Percentiles rank a stretch among this genome's conserved stretches.
phyloP scores from a whole-genome alignment of 495 filamentous ascomycete genomes.

The Sporormia fimetaria region DNA sequence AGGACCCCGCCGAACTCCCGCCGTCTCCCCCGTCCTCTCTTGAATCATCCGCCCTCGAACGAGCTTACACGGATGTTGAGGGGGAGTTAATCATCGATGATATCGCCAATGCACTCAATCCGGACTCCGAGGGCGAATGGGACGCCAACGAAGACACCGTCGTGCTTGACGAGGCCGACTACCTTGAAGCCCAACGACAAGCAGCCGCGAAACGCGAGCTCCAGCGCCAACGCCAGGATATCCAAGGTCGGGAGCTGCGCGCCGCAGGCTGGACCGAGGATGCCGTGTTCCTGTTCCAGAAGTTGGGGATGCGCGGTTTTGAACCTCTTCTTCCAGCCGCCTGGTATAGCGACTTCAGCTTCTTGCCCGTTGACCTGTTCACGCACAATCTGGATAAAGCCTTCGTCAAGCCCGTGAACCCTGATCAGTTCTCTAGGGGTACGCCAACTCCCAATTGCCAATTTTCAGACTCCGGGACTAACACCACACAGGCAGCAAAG shows the following conservation, averaged over 20 bases:
- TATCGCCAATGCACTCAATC: not conserved
- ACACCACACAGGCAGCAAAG: constrained; percentile 20
- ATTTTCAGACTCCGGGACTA: not conserved
- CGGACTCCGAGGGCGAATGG: constrained; percentile 8
- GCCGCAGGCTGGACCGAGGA: constrained; percentile 37
- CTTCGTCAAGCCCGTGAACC: constrained; percentile 38
- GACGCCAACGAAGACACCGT: constrained; percentile 26
- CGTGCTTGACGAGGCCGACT: constrained; percentile 24
- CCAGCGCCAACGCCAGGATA: constrained; percentile 22
- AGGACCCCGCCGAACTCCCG: too few relatives aligned
- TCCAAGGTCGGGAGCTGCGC: constrained; percentile 23
- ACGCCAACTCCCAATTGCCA: constrained; percentile 4
- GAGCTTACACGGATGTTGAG: constrained; percentile 22
- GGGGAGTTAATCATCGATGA: constrained; percentile 24
- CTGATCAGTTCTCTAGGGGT: constrained; percentile 15
- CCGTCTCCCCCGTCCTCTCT: constrained; percentile 15
- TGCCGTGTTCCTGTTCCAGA: constrained; percentile 45
- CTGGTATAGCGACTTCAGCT: constrained; percentile 52
- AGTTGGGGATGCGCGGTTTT: constrained; percentile 46
- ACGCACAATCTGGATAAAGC: constrained; percentile 30
- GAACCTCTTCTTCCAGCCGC: constrained; percentile 45
- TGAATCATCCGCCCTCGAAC: too few relatives aligned
- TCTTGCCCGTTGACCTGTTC: constrained; percentile 49
- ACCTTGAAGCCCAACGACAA: constrained; percentile 16
- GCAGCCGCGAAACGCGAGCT: constrained; percentile 24